These are phyloP conservation scores for Monilinia polystroma DNA, from an alignment of 2,329 filamentous ascomycete species.

Conservation along the genomic window DNA sequence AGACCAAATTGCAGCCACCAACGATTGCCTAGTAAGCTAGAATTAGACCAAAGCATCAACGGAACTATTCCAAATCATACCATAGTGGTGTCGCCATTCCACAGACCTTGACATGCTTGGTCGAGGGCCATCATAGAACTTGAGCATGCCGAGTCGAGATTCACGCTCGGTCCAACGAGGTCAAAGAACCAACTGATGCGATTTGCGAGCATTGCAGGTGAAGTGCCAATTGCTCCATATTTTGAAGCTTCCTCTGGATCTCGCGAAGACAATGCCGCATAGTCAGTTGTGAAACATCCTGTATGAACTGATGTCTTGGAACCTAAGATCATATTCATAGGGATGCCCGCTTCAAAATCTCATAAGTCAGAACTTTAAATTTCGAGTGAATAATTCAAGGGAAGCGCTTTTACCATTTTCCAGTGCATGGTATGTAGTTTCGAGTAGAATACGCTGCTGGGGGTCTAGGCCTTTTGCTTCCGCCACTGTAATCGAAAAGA, in stretches of 20 bases:
- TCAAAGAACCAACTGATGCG: conserved; percentile 56
- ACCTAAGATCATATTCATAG: conserved; percentile 24
- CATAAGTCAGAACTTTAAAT: neutral
- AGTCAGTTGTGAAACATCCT: conserved; percentile 34
- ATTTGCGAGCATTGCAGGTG: conserved; percentile 49
- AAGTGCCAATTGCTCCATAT: conserved; percentile 34
- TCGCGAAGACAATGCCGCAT: neutral
- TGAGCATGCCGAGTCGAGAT: conserved; percentile 58
- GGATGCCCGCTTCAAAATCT: conserved; percentile 24
- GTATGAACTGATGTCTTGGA: conserved; percentile 38
- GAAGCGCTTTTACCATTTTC: conserved; percentile 26
- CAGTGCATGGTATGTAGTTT: conserved; percentile 26
- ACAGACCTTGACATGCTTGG: conserved; percentile 51
- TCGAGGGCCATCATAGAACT: conserved; percentile 55
- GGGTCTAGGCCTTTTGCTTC: conserved; percentile 43
- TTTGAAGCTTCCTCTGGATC: conserved; percentile 31
- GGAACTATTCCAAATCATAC: conserved; percentile 41
- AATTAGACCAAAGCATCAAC: neutral
- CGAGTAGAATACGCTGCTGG: conserved; percentile 47
- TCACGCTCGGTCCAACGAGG: conserved; percentile 51
- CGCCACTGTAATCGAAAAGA: conserved; percentile 26
- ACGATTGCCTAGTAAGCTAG: conserved; percentile 48
- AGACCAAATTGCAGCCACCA: conserved; percentile 50
- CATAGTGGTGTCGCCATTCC: conserved; percentile 40
- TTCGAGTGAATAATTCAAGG: neutral